Conservation (phyloP, 2,329 filamentous ascomycete genomes). For the Coniochaeta ligniaria region DNA sequence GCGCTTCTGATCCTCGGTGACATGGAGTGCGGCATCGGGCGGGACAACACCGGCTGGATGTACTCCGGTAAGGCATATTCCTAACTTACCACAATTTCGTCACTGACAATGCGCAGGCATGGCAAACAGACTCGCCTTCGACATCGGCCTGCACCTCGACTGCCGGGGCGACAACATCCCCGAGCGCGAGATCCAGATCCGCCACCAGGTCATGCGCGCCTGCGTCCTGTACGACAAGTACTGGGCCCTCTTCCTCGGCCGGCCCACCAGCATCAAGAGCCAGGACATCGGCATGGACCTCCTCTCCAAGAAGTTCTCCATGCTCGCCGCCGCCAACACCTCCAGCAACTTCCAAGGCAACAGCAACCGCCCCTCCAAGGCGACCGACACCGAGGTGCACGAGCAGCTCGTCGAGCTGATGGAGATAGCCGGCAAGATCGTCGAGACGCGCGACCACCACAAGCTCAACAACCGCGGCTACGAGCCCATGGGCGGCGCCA, state of each 20-base stretch:
- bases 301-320: constrained; percentile 35
- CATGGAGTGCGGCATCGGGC: constrained; percentile 44
- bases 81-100: constrained; percentile 11
- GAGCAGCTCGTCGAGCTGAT: constrained; percentile 47
- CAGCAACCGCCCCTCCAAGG: constrained; percentile 15
- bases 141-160: constrained; percentile 41
- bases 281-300: constrained; percentile 42
- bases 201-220: constrained; percentile 43
- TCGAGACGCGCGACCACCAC: constrained; percentile 32
- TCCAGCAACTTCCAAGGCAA: constrained; percentile 20
- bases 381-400: constrained; percentile 31
- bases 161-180: constrained; percentile 31
- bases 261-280: constrained; percentile 45
- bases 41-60: constrained; percentile 48
- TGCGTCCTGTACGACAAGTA: constrained; percentile 47
- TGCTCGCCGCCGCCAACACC: constrained; percentile 26
- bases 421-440: constrained; percentile 45
- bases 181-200: constrained; percentile 37
- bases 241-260: constrained; percentile 47
- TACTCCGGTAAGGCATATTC: constrained; percentile 33
- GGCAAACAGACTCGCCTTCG: constrained; percentile 37
- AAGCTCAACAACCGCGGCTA: constrained; percentile 23
- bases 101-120: constrained; percentile 21
- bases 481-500: constrained; percentile 21
- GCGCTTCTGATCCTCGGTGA: constrained; percentile 44